These are phyloP conservation scores for Paracoccidioides brasiliensis DNA, from an alignment of 2,329 filamentous ascomycete genomes.

Conservation along the genomic window DNA sequence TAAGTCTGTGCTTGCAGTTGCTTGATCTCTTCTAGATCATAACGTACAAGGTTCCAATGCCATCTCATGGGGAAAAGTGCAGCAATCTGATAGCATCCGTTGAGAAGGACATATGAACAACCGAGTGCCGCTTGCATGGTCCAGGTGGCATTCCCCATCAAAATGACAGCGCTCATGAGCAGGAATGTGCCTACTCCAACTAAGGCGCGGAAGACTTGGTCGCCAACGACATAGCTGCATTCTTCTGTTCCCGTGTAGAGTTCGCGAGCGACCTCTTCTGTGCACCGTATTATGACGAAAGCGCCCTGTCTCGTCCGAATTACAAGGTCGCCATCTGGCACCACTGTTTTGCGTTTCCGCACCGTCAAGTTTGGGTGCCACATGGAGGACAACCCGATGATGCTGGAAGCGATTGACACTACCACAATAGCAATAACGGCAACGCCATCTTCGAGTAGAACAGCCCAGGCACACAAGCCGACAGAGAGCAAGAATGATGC, in stretches of 20 bases:
- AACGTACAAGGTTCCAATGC: conserved; percentile 48
- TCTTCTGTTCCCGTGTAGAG: conserved; percentile 49
- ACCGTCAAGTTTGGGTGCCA: conserved; percentile 45
- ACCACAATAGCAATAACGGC: conserved; percentile 40
- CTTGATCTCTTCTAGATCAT: conserved; percentile 33
- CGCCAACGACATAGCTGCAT: conserved; percentile 42
- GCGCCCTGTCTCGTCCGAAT: conserved; percentile 49
- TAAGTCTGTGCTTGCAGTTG: conserved; percentile 36
- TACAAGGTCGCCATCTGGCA: conserved; percentile 47
- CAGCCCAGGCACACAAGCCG: conserved; percentile 13
- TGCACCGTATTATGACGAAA: conserved; percentile 45
- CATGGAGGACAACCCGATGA: conserved; percentile 45
- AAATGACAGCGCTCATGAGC: conserved; percentile 48
- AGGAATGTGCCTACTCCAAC: conserved; percentile 47
- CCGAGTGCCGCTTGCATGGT: conserved; percentile 47
- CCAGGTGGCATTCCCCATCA: conserved; percentile 51
- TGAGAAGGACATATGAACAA: conserved; percentile 45
- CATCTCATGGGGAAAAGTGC: conserved; percentile 36
- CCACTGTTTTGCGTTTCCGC: conserved; percentile 35
- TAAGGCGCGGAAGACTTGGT: conserved; percentile 37
- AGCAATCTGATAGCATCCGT: conserved; percentile 46
- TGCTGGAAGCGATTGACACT: conserved; percentile 41
- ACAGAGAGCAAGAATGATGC: conserved; percentile 33
- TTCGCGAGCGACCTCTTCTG: conserved; percentile 49
- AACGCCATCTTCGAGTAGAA: conserved; percentile 36